These are phyloP conservation scores for Aspergillus sp. DNA, from an alignment of 2,329 filamentous ascomycete species.

Conservation along the genomic window DNA sequence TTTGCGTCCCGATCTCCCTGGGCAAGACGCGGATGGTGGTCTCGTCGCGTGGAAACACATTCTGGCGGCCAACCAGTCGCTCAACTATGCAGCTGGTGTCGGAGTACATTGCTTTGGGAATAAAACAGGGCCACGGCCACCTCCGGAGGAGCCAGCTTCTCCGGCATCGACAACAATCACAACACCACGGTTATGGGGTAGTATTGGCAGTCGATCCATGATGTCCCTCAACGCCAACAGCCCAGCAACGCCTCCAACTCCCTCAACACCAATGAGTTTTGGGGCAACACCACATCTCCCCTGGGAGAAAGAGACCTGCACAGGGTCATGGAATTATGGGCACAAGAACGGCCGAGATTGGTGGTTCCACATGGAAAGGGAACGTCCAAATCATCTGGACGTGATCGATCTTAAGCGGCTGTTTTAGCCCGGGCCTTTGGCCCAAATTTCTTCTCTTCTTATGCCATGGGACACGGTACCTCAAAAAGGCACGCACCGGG, in stretches of 20 bases:
- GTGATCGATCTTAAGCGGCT: slow-evolving; percentile 28
- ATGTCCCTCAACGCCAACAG: slow-evolving; percentile 14
- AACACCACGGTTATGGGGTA: slow-evolving; percentile 31
- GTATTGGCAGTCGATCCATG: slow-evolving; percentile 26
- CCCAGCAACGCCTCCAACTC: slow-evolving; percentile 25
- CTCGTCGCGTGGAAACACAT: slow-evolving; percentile 40
- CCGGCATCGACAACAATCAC: slow-evolving; percentile 23
- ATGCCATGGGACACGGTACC: slow-evolving; percentile 2
- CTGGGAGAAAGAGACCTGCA: slow-evolving; percentile 39
- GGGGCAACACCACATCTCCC: slow-evolving; percentile 23
- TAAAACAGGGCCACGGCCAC: slow-evolving; percentile 14
- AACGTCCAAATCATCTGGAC: slow-evolving; percentile 28
- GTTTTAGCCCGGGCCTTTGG: slow-evolving; percentile 18
- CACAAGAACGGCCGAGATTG: slow-evolving; percentile 37
- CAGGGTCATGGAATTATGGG: slow-evolving; percentile 37
- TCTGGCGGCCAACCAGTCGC: slow-evolving; percentile 34
- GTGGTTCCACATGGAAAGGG: slow-evolving; percentile 41
- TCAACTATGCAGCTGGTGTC: slow-evolving; percentile 29
- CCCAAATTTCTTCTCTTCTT: neutral
- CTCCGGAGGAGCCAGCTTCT: slow-evolving; percentile 24
- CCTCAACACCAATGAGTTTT: slow-evolving; percentile 24
- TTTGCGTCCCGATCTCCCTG: slow-evolving; percentile 36
- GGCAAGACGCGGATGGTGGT: slow-evolving; percentile 39
- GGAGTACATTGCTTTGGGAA: slow-evolving; percentile 27
- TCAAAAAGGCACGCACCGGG: slow-evolving; percentile 1